Conservation (phyloP, 2,329 filamentous ascomycete genomes). For the Aureobasidium melanogenum region DNA sequence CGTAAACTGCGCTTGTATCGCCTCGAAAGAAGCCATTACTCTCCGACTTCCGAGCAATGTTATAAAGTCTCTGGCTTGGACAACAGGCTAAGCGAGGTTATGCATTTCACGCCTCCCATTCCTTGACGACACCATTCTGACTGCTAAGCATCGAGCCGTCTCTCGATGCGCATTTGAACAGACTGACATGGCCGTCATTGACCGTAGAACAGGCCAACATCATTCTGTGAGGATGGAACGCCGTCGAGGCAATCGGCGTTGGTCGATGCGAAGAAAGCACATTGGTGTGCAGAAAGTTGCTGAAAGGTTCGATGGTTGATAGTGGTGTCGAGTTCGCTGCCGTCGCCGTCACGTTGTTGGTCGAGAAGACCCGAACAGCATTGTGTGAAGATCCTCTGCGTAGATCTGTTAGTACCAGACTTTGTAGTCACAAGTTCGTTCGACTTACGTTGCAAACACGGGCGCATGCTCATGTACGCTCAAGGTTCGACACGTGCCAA, state of each 20-base stretch:
- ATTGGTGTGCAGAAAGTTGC: conserved; percentile 41
- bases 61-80: background rate
- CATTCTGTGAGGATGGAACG: conserved; percentile 92
- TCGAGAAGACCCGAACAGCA: conserved; percentile 16
- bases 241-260: conserved; percentile 75
- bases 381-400: conserved; percentile 16
- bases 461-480: conserved; percentile 94
- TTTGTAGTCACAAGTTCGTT: background rate
- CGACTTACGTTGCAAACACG: conserved; percentile 66
- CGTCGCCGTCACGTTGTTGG: conserved; percentile 11
- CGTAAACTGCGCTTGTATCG: background rate
- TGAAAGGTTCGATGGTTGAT: conserved; percentile 80
- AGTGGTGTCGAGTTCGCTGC: conserved; percentile 43
- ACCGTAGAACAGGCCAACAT: conserved; percentile 80
- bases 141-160: conserved; percentile 9
- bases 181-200: conserved; percentile 82
- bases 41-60: background rate
- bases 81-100: background rate
- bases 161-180: conserved; percentile 46
- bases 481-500: conserved; percentile 68
- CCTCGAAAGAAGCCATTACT: background rate
- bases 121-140: conserved; percentile 10
- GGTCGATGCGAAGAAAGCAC: conserved; percentile 49
- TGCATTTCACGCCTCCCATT: conserved; percentile 11
- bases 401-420: background rate